Conservation (phyloP, 805 yeast genomes). For the Brettanomyces sp. region DNA sequence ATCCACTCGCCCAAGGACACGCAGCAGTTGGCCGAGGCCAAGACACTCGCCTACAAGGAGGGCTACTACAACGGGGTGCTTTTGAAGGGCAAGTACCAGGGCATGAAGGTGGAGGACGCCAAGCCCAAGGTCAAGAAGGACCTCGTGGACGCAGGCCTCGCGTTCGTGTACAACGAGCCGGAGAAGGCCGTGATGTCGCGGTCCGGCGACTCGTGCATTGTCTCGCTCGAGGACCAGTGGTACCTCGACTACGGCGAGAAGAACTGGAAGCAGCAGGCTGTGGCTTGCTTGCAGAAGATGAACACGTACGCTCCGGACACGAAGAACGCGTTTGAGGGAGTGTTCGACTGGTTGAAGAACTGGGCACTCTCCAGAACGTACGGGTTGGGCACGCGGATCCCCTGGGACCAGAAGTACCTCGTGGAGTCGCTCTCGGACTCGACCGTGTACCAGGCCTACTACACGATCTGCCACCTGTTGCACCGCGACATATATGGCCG, state of each 20-base stretch:
- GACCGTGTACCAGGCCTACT: slow-evolving; percentile 90
- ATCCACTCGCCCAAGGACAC: slow-evolving; percentile 92
- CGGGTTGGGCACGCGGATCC: slow-evolving; percentile 89
- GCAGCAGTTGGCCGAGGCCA: slow-evolving; percentile 80
- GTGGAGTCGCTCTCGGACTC: slow-evolving; percentile 95
- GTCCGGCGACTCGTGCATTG: slow-evolving; percentile 95
- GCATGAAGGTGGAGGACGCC: slow-evolving; percentile 85
- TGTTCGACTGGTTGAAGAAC: slow-evolving; percentile 89
- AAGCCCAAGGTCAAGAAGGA: slow-evolving; percentile 82
- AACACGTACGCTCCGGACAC: slow-evolving; percentile 76
- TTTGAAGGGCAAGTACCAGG: slow-evolving; percentile 73
- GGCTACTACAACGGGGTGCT: slow-evolving; percentile 87
- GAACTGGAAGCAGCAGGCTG: slow-evolving; percentile 72
- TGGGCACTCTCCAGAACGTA: slow-evolving; percentile 98
- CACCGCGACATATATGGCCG: slow-evolving; percentile 83
- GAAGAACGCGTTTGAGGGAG: slow-evolving; percentile 86
- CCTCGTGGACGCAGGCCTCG: slow-evolving; percentile 64
- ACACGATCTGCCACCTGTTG: slow-evolving; percentile 78
- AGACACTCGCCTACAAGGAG: slow-evolving; percentile 92
- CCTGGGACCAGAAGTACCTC: slow-evolving; percentile 92
- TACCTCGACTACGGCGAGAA: slow-evolving; percentile 95
- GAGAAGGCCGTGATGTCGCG: slow-evolving; percentile 85
- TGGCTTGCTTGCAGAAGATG: slow-evolving; percentile 69
- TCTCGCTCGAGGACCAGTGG: slow-evolving; percentile 98
- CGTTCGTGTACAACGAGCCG: slow-evolving; percentile 91